Evolutionary conservation across 768 basidiomycete species (phyloP).

Genomic region (Lyophyllum shimeji): DNA sequence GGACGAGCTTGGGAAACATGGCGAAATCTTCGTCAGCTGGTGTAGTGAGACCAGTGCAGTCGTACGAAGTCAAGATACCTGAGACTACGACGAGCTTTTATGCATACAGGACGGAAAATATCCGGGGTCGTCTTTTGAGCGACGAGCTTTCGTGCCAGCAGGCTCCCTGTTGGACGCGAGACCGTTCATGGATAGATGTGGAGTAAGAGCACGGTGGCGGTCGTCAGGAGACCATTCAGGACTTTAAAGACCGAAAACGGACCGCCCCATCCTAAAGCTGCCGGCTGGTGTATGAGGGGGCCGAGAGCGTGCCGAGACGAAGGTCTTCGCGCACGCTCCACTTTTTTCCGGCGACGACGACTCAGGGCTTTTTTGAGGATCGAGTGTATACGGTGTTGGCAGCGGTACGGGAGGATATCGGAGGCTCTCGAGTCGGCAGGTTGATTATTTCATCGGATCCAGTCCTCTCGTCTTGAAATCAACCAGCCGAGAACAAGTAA

Average conservation of each 20-base stretch:
- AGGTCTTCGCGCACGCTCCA: not conserved
- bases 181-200: not conserved
- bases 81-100: too few relatives aligned
- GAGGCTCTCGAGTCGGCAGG: too few relatives aligned
- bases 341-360: not conserved
- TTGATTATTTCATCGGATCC: too few relatives aligned
- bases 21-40: not conserved
- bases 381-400: not conserved
- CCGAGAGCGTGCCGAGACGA: too few relatives aligned
- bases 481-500: too few relatives aligned
- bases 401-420: not conserved
- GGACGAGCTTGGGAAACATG: constrained; percentile 38
- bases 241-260: not conserved
- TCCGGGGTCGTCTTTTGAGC: too few relatives aligned
- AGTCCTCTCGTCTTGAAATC: too few relatives aligned
- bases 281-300: not conserved
- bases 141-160: too few relatives aligned
- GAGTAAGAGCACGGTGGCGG: not conserved
- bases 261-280: not conserved
- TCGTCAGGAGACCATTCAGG: not conserved
- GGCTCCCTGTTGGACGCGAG: not conserved
- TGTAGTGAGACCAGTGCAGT: too few relatives aligned
- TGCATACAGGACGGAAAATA: too few relatives aligned
- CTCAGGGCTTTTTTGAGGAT: not conserved
- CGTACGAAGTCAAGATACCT: too few relatives aligned